These are phyloP conservation scores for Arthroderma sp. DNA, from an alignment of 2,329 filamentous ascomycete genomes.

Conservation along the genomic window DNA sequence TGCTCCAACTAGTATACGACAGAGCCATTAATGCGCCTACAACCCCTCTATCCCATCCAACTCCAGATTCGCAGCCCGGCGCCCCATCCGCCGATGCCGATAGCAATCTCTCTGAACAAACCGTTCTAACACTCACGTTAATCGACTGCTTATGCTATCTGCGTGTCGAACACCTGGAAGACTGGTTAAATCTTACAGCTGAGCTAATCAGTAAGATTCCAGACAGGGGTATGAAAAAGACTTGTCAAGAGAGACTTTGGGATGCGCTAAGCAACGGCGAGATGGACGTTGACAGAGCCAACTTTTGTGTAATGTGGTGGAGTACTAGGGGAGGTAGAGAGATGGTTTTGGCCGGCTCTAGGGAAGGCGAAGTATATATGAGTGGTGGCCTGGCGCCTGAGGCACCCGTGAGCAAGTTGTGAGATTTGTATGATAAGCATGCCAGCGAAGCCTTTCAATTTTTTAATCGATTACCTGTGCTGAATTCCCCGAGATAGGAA, in stretches of 20 bases:
- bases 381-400: slow-evolving; percentile 38
- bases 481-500: too few species aligned
- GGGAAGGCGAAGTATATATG: slow-evolving; percentile 33
- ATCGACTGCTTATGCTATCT: slow-evolving; percentile 68
- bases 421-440: slow-evolving; percentile 10
- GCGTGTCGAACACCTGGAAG: slow-evolving; percentile 54
- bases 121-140: slow-evolving; percentile 60
- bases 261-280: slow-evolving; percentile 67
- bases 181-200: slow-evolving; percentile 66
- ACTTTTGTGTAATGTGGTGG: slow-evolving; percentile 78
- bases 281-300: slow-evolving; percentile 75
- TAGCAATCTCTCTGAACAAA: slow-evolving; percentile 56
- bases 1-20: slow-evolving; percentile 65
- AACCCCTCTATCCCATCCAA: slow-evolving; percentile 28
- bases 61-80: slow-evolving; percentile 20
- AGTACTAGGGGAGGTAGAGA: slow-evolving; percentile 50
- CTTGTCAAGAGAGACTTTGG: slow-evolving; percentile 61
- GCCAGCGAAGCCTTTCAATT: too few species aligned
- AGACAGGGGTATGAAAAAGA: slow-evolving; percentile 48
- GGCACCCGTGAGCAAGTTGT: slow-evolving; percentile 36
- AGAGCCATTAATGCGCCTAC: slow-evolving; percentile 46
- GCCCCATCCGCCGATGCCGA: slow-evolving; percentile 15
- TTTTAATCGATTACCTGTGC: too few species aligned
- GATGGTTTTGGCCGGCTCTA: slow-evolving; percentile 36
- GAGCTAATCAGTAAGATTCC: slow-evolving; percentile 52